phyloP scores from a whole-genome alignment of 1,284 basidiomycete species.

The Vanrija humicola region DNA sequence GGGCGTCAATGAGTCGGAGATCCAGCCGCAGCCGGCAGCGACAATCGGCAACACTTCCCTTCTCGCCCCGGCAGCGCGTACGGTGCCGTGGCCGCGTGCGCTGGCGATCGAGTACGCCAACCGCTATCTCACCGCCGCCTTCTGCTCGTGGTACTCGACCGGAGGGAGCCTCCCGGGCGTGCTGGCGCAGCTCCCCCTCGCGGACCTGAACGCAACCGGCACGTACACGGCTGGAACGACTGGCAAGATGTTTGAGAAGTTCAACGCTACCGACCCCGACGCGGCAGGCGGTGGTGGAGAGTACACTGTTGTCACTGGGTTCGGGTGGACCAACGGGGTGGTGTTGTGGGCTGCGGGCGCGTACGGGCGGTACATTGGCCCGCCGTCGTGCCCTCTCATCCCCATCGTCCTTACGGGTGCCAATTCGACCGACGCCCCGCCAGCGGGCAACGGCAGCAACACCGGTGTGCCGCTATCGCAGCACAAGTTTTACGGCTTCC shows the following conservation, averaged over 20 bases:
- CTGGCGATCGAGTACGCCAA: conserved; percentile 59
- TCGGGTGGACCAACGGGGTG: conserved; percentile 87
- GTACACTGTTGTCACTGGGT: conserved; percentile 31
- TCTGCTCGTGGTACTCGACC: conserved; percentile 79
- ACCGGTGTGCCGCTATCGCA: too few relatives aligned
- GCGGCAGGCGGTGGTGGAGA: conserved; percentile 80
- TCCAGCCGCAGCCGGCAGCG: conserved; percentile 63
- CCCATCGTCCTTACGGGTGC: conserved; percentile 41
- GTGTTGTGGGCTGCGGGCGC: conserved; percentile 66
- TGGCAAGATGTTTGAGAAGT: conserved; percentile 82
- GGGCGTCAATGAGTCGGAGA: conserved; percentile 60
- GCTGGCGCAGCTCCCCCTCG: conserved; percentile 63
- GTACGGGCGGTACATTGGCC: conserved; percentile 63
- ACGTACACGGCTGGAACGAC: conserved; percentile 32
- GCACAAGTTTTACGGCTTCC: too few relatives aligned
- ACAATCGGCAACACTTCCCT: conserved; percentile 55
- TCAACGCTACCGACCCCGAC: conserved; percentile 63
- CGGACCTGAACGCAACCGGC: conserved; percentile 69
- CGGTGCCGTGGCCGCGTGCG: conserved; percentile 48
- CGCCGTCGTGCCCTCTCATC: conserved; percentile 62
- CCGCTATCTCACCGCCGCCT: conserved; percentile 71
- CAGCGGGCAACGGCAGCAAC: background rate
- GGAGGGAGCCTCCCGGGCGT: conserved; percentile 72
- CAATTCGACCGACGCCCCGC: background rate
- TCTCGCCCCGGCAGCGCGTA: background rate